phyloP scores from a whole-genome alignment of 129 eudicot genomes.

The Centella asiatica region DNA sequence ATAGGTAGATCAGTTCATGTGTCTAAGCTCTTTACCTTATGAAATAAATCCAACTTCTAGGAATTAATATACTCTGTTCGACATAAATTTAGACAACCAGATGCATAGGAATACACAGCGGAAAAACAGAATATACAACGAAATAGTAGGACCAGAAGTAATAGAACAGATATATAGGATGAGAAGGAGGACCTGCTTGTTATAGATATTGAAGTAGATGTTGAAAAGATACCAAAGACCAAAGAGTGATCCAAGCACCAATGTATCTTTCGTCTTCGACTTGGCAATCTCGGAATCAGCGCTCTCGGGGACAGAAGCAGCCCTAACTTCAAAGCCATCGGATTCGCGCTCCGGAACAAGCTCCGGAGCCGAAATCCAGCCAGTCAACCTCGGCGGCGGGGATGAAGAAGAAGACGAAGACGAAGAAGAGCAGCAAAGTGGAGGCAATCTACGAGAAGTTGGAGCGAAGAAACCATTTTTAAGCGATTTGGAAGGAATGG shows the following conservation, averaged over 20 bases:
- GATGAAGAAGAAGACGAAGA: conserved; percentile 17
- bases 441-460: conserved; percentile 19
- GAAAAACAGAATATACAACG: no score
- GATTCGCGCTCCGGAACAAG: conserved; percentile 37
- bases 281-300: conserved; percentile 33
- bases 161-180: neutral
- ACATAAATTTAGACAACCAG: no score
- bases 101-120: no score
- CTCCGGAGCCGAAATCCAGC: conserved; percentile 46
- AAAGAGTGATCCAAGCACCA: conserved; percentile 67
- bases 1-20: no score
- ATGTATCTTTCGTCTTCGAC: conserved; percentile 34
- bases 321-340: conserved; percentile 42
- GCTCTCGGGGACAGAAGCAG: conserved; percentile 46
- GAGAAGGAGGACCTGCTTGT: conserved; percentile 60
- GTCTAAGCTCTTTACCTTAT: no score
- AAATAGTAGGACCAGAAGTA: neutral
- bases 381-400: conserved; percentile 20
- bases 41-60: no score
- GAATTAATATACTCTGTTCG: no score
- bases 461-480: conserved; percentile 6
- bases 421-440: conserved; percentile 23
- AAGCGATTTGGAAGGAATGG: conserved; percentile 17
- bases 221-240: conserved; percentile 86
- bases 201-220: conserved; percentile 91